These are phyloP conservation scores for Mycena kentingensis DNA, from an alignment of 768 basidiomycete genomes.

Conservation along the genomic window DNA sequence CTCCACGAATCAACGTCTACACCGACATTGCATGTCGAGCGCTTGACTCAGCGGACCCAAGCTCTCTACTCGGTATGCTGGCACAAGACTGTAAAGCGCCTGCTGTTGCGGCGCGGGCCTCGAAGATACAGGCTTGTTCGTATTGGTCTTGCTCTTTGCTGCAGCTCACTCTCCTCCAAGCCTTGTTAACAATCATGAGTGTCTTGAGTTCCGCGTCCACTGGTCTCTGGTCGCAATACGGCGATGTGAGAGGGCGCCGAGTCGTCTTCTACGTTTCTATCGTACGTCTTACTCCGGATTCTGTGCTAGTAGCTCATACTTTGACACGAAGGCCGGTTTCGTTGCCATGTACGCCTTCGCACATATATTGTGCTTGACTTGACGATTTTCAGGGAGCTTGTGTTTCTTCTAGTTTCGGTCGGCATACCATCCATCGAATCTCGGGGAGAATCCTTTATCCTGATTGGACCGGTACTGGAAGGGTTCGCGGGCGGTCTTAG, in stretches of 20 bases:
- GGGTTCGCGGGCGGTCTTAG: slow-evolving; percentile 75
- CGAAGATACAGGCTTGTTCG: slow-evolving; percentile 67
- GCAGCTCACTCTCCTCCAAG: slow-evolving; percentile 27
- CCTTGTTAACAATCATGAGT: slow-evolving; percentile 78
- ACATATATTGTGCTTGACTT: slow-evolving; percentile 3
- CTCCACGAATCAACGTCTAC: slow-evolving; percentile 79
- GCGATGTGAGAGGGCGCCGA: slow-evolving; percentile 77
- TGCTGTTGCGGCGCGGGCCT: slow-evolving; percentile 67
- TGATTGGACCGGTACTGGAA: slow-evolving; percentile 78
- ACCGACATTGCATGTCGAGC: slow-evolving; percentile 73
- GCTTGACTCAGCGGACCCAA: slow-evolving; percentile 28
- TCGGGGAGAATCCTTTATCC: slow-evolving; percentile 64
- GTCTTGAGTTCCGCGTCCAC: slow-evolving; percentile 79
- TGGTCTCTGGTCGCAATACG: slow-evolving; percentile 83
- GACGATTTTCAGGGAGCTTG: slow-evolving; percentile 59
- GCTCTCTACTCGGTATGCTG: neutral
- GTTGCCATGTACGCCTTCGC: slow-evolving; percentile 57
- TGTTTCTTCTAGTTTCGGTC: slow-evolving; percentile 75
- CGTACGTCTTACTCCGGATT: slow-evolving; percentile 23
- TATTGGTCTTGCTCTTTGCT: slow-evolving; percentile 2
- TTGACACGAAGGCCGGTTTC: slow-evolving; percentile 45
- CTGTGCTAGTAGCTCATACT: neutral
- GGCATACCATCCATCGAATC: slow-evolving; percentile 52
- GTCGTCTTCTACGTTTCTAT: slow-evolving; percentile 68
- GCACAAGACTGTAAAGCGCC: slow-evolving; percentile 33